phyloP scores from a whole-genome alignment of 2,329 filamentous ascomycete species.

The Metarhizium guizhouense region DNA sequence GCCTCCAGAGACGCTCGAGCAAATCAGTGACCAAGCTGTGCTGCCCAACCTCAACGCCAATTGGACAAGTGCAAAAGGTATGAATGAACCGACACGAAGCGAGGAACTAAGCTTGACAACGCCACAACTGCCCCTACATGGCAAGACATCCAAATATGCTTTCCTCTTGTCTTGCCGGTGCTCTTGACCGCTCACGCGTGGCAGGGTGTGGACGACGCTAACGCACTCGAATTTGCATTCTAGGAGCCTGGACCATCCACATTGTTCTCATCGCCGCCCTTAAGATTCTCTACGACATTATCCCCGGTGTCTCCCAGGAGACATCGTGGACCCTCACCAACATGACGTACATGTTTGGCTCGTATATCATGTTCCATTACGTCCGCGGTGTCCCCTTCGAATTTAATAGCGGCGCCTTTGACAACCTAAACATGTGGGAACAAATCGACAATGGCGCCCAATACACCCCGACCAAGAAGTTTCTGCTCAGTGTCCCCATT shows the following conservation, averaged over 20 bases:
- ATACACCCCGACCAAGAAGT: conserved; percentile 98
- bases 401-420: conserved; percentile 96
- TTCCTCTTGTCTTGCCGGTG: not conserved
- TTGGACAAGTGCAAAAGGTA: conserved; percentile 99
- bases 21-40: conserved; percentile 91
- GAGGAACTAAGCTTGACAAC: not conserved
- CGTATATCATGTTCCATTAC: conserved; percentile 99
- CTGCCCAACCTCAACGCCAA: conserved; percentile 94
- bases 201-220: not conserved
- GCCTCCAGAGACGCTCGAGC: conserved; percentile 91
- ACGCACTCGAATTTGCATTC: not conserved
- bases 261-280: conserved; percentile 82
- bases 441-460: conserved; percentile 99
- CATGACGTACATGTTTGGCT: conserved; percentile 97
- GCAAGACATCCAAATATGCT: not conserved
- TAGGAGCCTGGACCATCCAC: conserved; percentile 97
- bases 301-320: conserved; percentile 93
- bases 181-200: not conserved
- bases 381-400: conserved; percentile 97
- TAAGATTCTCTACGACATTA: conserved; percentile 95
- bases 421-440: conserved; percentile 99
- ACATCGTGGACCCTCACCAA: conserved; percentile 98
- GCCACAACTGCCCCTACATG: conserved; percentile 1
- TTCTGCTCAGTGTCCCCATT: conserved; percentile 88
- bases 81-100: conserved; percentile 9